A percentile compares a stretch with the other conserved stretches of the same genome.
phyloP scores from a whole-genome alignment of 164 flowering plant genomes.

The Nelumbo lutea region DNA sequence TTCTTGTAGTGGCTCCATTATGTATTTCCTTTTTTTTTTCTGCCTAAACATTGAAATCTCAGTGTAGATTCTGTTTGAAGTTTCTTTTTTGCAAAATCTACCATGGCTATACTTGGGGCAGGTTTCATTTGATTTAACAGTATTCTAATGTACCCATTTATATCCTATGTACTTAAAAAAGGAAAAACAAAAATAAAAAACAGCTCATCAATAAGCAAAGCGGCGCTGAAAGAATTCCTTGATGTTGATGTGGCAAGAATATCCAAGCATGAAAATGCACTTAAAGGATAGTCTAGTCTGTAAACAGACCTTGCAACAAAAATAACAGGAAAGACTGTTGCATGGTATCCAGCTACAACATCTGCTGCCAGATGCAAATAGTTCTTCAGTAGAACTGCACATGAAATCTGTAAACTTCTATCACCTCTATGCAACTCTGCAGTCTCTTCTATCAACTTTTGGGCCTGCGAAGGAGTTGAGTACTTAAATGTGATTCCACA shows the following conservation, averaged over 20 bases:
- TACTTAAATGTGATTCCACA: constrained; percentile 71
- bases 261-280: neutral
- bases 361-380: constrained; percentile 66
- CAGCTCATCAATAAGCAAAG: no score
- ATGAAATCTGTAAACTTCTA: constrained; percentile 69
- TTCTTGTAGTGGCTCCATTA: no score
- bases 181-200: neutral
- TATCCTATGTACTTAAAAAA: neutral
- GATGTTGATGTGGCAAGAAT: neutral
- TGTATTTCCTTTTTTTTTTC: no score
- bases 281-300: no score
- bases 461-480: constrained; percentile 59
- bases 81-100: no score
- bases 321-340: constrained; percentile 57
- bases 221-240: no score
- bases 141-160: no score
- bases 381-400: constrained; percentile 71
- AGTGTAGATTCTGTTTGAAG: no score
- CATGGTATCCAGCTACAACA: constrained; percentile 61
- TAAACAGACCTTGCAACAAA: constrained; percentile 65
- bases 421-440: constrained; percentile 78
- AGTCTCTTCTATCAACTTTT: constrained; percentile 79
- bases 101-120: no score
- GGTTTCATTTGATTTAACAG: no score
- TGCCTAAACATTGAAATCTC: no score